Evolutionary conservation across 2,329 filamentous ascomycete genomes (phyloP).

Genomic region (Monosporascus sp.): DNA sequence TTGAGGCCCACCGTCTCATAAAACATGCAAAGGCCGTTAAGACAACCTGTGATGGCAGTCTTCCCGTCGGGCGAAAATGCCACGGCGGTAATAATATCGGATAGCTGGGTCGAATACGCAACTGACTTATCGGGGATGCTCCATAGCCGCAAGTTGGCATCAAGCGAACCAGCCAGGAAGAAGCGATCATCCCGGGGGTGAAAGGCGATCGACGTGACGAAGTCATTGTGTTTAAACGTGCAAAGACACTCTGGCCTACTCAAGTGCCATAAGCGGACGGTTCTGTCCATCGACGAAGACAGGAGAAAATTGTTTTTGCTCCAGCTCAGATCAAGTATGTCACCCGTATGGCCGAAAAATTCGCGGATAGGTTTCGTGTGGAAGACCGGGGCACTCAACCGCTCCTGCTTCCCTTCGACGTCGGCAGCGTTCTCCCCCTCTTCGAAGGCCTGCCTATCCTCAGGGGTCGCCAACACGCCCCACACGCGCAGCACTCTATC

Average conservation of each 20-base stretch:
- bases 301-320: constrained; percentile 98
- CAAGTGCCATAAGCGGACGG: constrained; percentile 89
- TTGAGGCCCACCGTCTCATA: constrained; percentile 91
- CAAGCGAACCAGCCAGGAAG: constrained; percentile 89
- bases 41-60: constrained; percentile 79
- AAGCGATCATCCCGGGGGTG: constrained; percentile 94
- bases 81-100: constrained; percentile 90
- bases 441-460: constrained; percentile 72
- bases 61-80: constrained; percentile 91
- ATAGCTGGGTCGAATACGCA: constrained; percentile 70
- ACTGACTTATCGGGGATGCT: constrained; percentile 96
- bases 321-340: constrained; percentile 90
- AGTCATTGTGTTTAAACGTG: constrained; percentile 90
- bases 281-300: constrained; percentile 97
- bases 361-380: constrained; percentile 71
- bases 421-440: constrained; percentile 52
- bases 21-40: constrained; percentile 82
- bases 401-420: constrained; percentile 46
- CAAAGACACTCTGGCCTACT: constrained; percentile 81
- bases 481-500: constrained; percentile 84
- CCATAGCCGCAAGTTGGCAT: constrained; percentile 85
- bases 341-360: constrained; percentile 77
- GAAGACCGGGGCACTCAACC: constrained; percentile 87
- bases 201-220: constrained; percentile 91
- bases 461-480: constrained; percentile 76